phyloP scores from a whole-genome alignment of 192 early-diverging fungal genomes.

The Coemansia asiatica region DNA sequence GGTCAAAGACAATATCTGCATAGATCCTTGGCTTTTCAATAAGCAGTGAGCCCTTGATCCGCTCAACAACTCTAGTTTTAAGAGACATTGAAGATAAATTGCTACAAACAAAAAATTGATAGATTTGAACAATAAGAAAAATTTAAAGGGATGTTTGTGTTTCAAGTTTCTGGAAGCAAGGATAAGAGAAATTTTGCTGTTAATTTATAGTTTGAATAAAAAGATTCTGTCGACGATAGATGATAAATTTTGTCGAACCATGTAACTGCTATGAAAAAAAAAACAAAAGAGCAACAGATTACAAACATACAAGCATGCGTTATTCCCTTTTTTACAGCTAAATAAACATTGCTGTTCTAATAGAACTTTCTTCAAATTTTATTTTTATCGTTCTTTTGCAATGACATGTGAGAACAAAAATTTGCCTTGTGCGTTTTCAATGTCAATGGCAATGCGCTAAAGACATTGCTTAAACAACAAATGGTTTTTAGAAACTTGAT shows the following conservation, averaged over 20 bases:
- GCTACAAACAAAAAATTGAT: neutral
- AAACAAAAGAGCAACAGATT: too few relatives aligned
- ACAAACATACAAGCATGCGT: too few relatives aligned
- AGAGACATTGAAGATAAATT: constrained; percentile 7
- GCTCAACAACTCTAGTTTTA: constrained; percentile 1
- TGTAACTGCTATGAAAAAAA: too few relatives aligned
- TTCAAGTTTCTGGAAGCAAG: neutral
- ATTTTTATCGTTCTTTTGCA: neutral
- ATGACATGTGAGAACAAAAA: neutral
- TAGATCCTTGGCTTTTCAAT: constrained; percentile 33
- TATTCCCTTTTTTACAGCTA: too few relatives aligned
- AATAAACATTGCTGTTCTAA: neutral
- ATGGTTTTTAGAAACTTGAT: neutral
- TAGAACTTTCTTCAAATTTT: neutral
- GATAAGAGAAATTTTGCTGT: neutral
- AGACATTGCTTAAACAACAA: neutral
- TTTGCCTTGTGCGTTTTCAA: too few relatives aligned
- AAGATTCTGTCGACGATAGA: too few relatives aligned
- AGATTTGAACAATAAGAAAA: neutral
- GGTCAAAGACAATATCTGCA: constrained; percentile 23
- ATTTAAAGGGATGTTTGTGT: neutral
- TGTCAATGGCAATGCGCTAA: too few relatives aligned
- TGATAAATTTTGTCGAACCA: too few relatives aligned
- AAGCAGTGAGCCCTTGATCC: constrained; percentile 19
- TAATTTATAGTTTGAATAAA: too few relatives aligned